Evolutionary conservation across 176 grass and related monocot genomes (phyloP).

Genomic region (Microstegium vimineum): DNA sequence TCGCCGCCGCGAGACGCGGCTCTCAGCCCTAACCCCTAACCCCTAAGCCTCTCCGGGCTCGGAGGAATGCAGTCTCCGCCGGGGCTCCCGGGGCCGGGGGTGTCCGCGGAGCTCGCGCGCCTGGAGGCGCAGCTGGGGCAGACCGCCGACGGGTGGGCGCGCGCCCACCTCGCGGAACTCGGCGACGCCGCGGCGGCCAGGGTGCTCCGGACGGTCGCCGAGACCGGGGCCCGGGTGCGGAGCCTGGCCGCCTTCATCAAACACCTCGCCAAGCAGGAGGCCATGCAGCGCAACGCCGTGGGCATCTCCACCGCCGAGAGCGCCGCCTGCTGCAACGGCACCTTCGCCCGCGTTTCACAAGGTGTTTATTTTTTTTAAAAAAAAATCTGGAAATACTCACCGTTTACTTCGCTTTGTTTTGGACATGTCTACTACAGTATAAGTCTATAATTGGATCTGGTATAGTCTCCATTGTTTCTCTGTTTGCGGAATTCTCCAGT

Average conservation of each 20-base stretch:
- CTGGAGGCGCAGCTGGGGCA: neutral
- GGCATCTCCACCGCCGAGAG: constrained; percentile 25
- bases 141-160: neutral
- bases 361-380: too few relatives aligned
- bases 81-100: neutral
- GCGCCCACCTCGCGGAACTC: neutral
- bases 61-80: too few relatives aligned
- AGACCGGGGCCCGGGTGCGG: neutral
- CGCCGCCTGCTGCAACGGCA: neutral
- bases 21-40: neutral
- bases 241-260: constrained; percentile 19
- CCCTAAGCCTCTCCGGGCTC: neutral
- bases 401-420: too few relatives aligned
- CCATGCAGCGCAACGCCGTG: constrained; percentile 12
- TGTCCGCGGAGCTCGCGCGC: constrained; percentile 4
- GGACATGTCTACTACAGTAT: too few relatives aligned
- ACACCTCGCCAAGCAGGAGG: neutral
- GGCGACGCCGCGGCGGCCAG: neutral
- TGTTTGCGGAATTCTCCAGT: neutral
- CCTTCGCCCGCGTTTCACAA: neutral
- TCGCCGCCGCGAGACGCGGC: neutral
- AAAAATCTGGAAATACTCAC: too few relatives aligned
- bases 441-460: too few relatives aligned
- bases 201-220: constrained; percentile 21
- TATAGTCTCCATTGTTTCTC: neutral